Evolutionary conservation across 2,329 filamentous ascomycete species (phyloP), one percentile per base, ranked within the genome.

Genomic region (Microsporum audouinii): DNA sequence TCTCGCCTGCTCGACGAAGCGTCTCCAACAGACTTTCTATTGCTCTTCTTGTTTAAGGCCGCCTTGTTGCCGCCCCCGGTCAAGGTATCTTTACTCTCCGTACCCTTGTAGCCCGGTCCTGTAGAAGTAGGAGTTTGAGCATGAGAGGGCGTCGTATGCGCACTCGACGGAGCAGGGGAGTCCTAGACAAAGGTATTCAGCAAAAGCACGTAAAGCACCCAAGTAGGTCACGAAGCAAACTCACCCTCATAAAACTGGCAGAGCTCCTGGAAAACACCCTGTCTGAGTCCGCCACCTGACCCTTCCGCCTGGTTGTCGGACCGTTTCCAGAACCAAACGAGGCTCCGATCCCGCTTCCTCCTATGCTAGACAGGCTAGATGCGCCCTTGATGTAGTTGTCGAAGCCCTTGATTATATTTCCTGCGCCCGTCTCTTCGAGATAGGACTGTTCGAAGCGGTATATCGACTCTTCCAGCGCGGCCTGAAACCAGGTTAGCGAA

Each of bases 331-430:
- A 65, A 39, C 73, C 71, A 8, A 75, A 65, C 31, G 62, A 63
- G 17, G 61, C 61, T 38, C 63, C 60, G 2, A 65, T 58, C 14
- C 53, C 56, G 39, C 60, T 49, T 2, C 68, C 68, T 33, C 70
- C 67, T 29, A 73, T 64, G 29, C 66, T 68, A 1, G 72, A 69
- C 2, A 76, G 79, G n/a, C 84, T 83, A 6, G 83, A 82, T 17
- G 82, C 82, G 60, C 89, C 91, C 75, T 99, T 99, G 79, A 96
- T 95, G 77, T 97, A 99, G 72, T 91, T 95, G 74, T 99, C 94
- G 74, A 99, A 99, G 27, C 94, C 94, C 57, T 89, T 91, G 72
- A 99, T 92, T 71, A 99, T 97, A 77, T 99, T 99, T 51, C 94
- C 94, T 23, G 83, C 83, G 68, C 81, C 84, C 3, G 91, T 95